A percentile compares a stretch with the other conserved stretches of the same genome.
Conservation (phyloP, 1,284 basidiomycete species). For the Vanrija sp. region DNA sequence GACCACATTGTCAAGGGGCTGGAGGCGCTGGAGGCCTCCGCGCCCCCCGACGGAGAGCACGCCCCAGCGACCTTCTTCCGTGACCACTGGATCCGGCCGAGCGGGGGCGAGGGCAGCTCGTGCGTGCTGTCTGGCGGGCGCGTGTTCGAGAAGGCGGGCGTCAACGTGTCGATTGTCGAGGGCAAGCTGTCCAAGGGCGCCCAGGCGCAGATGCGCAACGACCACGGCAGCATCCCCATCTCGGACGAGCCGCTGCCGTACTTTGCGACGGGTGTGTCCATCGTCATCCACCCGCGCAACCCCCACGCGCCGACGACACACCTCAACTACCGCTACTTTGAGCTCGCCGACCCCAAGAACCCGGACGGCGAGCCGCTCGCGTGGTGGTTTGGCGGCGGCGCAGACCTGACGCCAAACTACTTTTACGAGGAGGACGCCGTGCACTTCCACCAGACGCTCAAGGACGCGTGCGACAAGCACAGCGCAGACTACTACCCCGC, state of each 20-base stretch:
- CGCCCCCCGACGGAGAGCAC: conserved; percentile 35
- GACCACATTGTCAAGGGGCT: conserved; percentile 74
- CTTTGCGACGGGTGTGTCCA: conserved; percentile 85
- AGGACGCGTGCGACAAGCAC: conserved; percentile 71
- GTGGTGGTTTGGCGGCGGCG: conserved; percentile 99
- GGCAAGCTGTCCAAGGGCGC: conserved; percentile 82
- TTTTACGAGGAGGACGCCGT: conserved; percentile 79
- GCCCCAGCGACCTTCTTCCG: conserved; percentile 64
- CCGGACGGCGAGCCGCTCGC: conserved; percentile 59
- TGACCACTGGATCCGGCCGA: conserved; percentile 76
- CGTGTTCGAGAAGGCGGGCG: conserved; percentile 92
- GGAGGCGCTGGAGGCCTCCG: conserved; percentile 70
- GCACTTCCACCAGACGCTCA: conserved; percentile 81
- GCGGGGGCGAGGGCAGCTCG: conserved; percentile 79
- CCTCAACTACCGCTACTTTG: conserved; percentile 97
- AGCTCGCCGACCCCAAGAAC: conserved; percentile 62
- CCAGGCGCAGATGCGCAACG: conserved; percentile 88
- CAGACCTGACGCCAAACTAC: conserved; percentile 91
- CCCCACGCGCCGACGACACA: conserved; percentile 91
- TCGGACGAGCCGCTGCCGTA: conserved; percentile 73
- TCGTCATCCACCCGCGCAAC: conserved; percentile 91
- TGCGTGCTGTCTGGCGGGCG: conserved; percentile 74
- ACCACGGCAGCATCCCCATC: conserved; percentile 66
- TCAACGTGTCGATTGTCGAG: conserved; percentile 91
- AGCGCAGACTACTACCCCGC: conserved; percentile 66